Base-by-base conservation (phyloP, 345 rosid genomes). In the Noccaea caerulescens region DNA sequence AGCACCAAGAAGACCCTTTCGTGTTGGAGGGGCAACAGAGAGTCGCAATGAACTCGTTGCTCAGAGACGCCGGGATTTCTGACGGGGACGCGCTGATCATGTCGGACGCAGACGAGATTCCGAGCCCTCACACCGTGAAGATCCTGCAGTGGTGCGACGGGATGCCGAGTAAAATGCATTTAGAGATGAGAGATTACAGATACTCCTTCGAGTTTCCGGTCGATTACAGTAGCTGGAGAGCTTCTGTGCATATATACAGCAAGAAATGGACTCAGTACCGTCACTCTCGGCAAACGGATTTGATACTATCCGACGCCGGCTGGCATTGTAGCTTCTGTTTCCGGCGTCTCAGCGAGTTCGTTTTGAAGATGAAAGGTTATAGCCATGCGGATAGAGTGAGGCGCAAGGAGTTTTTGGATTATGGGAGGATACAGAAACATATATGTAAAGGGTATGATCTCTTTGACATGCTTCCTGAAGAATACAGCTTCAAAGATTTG, bases 241-340 rank as follows among this genome's bases (percentile, higher is more conserved):
- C 96, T 8, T 77, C 90, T 2, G 68, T 84, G 52, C 91, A 89
- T 33, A 66, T 84, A 9, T 89, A 76, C 20, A 66, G 77, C 32
- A 72, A 76, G 4, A 63, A 64, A 32, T 52, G 76, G 79, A 86
- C 91, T 7, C 63, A 73, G n/a, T 94, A 94, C 64, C 80, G 93
- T 5, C 99, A 94, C 63, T 89, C 96, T 0, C 84, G 98, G 42
- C 91, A 82, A 68, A 72, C 87, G 0, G 82, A 91, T 52, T 58
- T 82, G 39, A 72, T 93, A n/a, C 72, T 93, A 27, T 80, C 98
- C 0, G 94, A 93, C 30, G 94, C 96, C 13, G 97, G 97, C 11
- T 93, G 98, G 97, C 98, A 93, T 73, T 93, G 96, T 42, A 89
- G 98, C 80, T 93, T 91, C 75, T 93, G 96, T 80, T 91, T 85